Evolutionary conservation across 352 stramenopile species (phyloP), one percentile per base, ranked within the genome.

Genomic region (Thalassiosira livingstoniorum): DNA sequence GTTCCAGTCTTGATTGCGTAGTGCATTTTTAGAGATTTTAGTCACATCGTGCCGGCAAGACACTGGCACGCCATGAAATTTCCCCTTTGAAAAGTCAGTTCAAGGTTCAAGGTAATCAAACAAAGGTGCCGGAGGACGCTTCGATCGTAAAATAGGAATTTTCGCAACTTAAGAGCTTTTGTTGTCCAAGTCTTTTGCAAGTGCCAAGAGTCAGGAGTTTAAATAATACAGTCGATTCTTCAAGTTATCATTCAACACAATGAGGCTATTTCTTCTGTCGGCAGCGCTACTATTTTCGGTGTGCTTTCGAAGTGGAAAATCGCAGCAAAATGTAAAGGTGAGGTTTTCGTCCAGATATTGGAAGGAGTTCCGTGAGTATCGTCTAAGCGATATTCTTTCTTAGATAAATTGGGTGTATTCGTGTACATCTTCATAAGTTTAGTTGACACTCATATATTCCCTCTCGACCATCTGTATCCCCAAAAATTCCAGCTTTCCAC

Each of bases 401-500:
- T 18, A 47, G 39, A 18, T 15, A 58, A 29, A 11, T 58, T 29
- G 4, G 10, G 4, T n/a, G 11, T 7, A 5, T 58, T 7, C 47
- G 27, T 27, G 47, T 29, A 25, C 47, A 58, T 7, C 21, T 15
- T 7, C 7, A 18, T 15, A 47, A 47, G 39, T 7, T 15, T 29
- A 58, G n/a, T 29, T 58, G 21, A 58, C 21, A 58, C 21, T 27
- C 10, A 7, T 58, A 5, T 25, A 7, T n/a, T 58, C 4, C 5
- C 4, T 27, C 5, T 58, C 27, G 11, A 15, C 7, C 21, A 23
- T 58, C 21, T 7, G 7, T 7, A 10, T 27, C 10, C 27, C 21
- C 47, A 7, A 25, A 11, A 58, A 10, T 7, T n/a, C 11, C 32
- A 55, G 57, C 45, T 79, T 37, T 65, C 71, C 13, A 79, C 71